Percentiles rank a stretch among this genome's conserved stretches.
Conservation (phyloP, 2,329 filamentous ascomycete genomes). For the Leptographium procerum region DNA sequence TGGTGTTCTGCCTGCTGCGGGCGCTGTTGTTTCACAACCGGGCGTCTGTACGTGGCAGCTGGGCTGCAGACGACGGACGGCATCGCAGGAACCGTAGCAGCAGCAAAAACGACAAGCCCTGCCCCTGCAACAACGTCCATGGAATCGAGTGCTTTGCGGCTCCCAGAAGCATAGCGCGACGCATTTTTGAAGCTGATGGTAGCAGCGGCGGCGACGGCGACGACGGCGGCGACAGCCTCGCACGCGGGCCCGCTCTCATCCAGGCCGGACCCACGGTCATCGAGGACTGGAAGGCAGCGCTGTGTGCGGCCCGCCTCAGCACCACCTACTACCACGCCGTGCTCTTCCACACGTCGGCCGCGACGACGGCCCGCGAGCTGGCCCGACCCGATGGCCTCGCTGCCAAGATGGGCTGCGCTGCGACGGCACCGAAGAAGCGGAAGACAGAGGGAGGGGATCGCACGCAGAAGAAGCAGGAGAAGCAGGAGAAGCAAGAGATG, state of each 20-base stretch:
- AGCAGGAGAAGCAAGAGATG: background rate
- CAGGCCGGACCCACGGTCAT: background rate
- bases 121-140: conserved; percentile 1
- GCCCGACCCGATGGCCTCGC: background rate
- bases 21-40: conserved; percentile 6
- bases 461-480: background rate
- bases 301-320: background rate
- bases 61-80: background rate
- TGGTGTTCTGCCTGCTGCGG: conserved; percentile 2
- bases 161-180: background rate
- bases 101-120: background rate
- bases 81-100: background rate
- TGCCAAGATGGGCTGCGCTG: background rate
- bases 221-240: background rate
- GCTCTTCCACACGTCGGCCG: background rate
- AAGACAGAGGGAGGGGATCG: background rate
- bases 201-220: no score
- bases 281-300: conserved; percentile 1
- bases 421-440: background rate
- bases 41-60: background rate
- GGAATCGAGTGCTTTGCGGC: conserved; percentile 8
- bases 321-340: conserved; percentile 1
- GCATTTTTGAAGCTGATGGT: background rate
- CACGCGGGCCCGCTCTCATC: conserved; percentile 1
- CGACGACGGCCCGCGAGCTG: background rate